Evolutionary conservation across 2,329 filamentous ascomycete genomes (phyloP).

Genomic region (Cercospora beticola): DNA sequence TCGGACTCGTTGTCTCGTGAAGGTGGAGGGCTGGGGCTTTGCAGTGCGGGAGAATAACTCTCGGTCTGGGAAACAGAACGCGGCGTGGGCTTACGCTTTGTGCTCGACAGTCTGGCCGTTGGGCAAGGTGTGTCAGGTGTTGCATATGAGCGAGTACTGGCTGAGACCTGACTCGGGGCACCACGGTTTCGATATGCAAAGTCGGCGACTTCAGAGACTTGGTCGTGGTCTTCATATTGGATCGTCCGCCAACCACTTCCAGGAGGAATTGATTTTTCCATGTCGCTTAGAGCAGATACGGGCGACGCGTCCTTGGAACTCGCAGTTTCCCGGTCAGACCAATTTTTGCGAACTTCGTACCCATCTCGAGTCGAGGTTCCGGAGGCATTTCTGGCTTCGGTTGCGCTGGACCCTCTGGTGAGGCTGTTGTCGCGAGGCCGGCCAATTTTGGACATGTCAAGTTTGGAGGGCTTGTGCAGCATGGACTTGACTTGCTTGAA

Average conservation of each 20-base stretch:
- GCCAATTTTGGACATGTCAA: slow-evolving; percentile 25
- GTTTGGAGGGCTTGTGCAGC: slow-evolving; percentile 33
- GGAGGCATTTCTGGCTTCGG: slow-evolving; percentile 6
- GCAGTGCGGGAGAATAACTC: slow-evolving; percentile 26
- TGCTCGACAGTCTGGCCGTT: slow-evolving; percentile 16
- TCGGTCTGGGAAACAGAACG: slow-evolving; percentile 21
- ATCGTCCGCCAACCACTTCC: slow-evolving; percentile 15
- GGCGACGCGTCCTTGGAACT: slow-evolving; percentile 12
- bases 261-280: slow-evolving; percentile 14
- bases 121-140: slow-evolving; percentile 11
- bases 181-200: slow-evolving; percentile 2
- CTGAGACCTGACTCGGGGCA: slow-evolving; percentile 13
- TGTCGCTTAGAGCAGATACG: slow-evolving; percentile 25
- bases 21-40: slow-evolving; percentile 19
- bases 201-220: slow-evolving; percentile 28
- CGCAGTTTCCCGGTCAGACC: slow-evolving; percentile 3
- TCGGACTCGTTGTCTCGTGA: slow-evolving; percentile 16
- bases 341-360: slow-evolving; percentile 11
- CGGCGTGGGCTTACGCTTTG: slow-evolving; percentile 35
- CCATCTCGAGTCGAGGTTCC: slow-evolving; percentile 16
- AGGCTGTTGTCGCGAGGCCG: slow-evolving; percentile 23
- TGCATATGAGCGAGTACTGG: slow-evolving; percentile 7
- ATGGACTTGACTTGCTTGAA: slow-evolving; percentile 38
- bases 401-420: neutral
- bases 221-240: slow-evolving; percentile 19